Evolutionary conservation across 345 rosid genomes (phyloP).

Genomic region (Kernera saxatilis): DNA sequence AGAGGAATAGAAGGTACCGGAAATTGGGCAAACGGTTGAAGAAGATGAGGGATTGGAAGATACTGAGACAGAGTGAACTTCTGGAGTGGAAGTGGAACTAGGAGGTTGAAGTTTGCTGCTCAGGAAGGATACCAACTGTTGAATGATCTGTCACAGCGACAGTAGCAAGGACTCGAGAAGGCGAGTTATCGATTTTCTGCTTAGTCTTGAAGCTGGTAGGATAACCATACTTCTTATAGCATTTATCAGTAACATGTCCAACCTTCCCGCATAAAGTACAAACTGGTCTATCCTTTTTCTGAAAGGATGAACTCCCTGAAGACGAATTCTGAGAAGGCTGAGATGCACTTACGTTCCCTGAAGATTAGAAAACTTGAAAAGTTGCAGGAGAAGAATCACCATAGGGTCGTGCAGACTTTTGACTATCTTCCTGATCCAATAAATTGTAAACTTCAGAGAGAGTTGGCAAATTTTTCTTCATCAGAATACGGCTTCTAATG

Average conservation of each 20-base stretch:
- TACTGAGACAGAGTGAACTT: neutral
- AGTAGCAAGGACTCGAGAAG: neutral
- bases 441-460: too few relatives aligned
- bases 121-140: neutral
- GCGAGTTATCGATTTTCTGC: neutral
- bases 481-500: too few relatives aligned
- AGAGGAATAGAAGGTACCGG: neutral
- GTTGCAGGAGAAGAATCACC: too few relatives aligned
- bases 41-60: neutral
- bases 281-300: neutral
- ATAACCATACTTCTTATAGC: neutral
- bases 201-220: neutral
- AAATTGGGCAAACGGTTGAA: neutral
- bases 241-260: neutral
- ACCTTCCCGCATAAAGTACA: neutral
- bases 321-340: too few relatives aligned
- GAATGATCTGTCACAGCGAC: neutral
- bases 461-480: too few relatives aligned
- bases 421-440: too few relatives aligned
- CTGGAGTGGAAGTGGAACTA: neutral
- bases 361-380: too few relatives aligned
- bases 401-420: too few relatives aligned
- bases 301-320: neutral
- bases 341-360: too few relatives aligned
- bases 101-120: neutral